Evolutionary conservation across 495 filamentous ascomycete species (phyloP).

Genomic region (Paragyromitra xinjiangensis): DNA sequence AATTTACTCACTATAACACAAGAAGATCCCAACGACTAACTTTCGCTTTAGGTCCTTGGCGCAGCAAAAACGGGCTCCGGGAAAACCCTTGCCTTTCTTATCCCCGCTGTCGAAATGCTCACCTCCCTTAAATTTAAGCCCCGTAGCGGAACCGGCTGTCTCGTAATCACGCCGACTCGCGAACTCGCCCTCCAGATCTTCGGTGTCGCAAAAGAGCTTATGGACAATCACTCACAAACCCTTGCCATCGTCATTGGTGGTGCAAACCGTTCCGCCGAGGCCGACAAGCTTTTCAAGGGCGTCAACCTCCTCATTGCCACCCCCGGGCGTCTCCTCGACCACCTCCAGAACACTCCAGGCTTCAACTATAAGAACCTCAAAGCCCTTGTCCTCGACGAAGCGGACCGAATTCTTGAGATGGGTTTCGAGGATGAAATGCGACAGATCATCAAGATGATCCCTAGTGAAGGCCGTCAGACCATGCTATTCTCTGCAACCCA

Average conservation of each 20-base stretch:
- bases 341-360: slow-evolving; percentile 89
- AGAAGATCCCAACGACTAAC: slow-evolving; percentile 1
- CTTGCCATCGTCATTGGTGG: slow-evolving; percentile 96
- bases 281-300: slow-evolving; percentile 91
- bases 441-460: slow-evolving; percentile 95
- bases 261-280: slow-evolving; percentile 88
- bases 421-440: slow-evolving; percentile 99
- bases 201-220: slow-evolving; percentile 89
- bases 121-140: slow-evolving; percentile 88
- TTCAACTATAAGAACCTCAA: slow-evolving; percentile 95
- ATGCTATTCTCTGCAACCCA: slow-evolving; percentile 98
- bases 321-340: slow-evolving; percentile 90
- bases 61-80: slow-evolving; percentile 97
- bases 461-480: slow-evolving; percentile 86
- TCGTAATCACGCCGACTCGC: slow-evolving; percentile 82
- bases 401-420: slow-evolving; percentile 92
- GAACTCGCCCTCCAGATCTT: slow-evolving; percentile 97
- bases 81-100: slow-evolving; percentile 94
- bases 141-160: slow-evolving; percentile 65
- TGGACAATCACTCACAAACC: slow-evolving; percentile 88
- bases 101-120: slow-evolving; percentile 95
- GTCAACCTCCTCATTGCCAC: slow-evolving; percentile 95
- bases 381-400: slow-evolving; percentile 89
- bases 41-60: slow-evolving; percentile 68
- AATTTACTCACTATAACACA: background rate